Percentiles rank a stretch among this genome's conserved stretches.
These are phyloP conservation scores for Coccinonectria pachysandricola DNA, from an alignment of 2,329 filamentous ascomycete species.

Conservation along the genomic window DNA sequence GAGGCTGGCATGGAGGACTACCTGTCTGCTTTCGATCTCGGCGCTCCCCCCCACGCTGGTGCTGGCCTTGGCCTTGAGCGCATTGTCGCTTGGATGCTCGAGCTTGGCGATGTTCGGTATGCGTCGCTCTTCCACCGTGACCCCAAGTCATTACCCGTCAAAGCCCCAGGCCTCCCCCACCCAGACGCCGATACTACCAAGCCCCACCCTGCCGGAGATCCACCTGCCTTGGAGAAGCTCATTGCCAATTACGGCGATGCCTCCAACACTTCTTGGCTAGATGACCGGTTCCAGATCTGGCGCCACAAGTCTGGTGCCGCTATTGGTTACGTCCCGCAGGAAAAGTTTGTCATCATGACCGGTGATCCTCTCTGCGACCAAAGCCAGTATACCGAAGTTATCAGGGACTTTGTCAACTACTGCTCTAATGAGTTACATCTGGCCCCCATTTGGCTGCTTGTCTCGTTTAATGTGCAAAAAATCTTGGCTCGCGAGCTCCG, in stretches of 20 bases:
- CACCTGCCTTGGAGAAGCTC: conserved; percentile 72
- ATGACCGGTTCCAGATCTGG: conserved; percentile 82
- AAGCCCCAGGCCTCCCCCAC: conserved; percentile 59
- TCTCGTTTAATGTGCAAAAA: conserved; percentile 68
- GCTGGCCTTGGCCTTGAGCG: conserved; percentile 86
- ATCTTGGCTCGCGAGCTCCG: conserved; percentile 70
- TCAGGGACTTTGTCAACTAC: conserved; percentile 64
- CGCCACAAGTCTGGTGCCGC: conserved; percentile 77
- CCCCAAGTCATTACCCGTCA: conserved; percentile 72
- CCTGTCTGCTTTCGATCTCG: conserved; percentile 77
- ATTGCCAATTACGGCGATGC: conserved; percentile 95
- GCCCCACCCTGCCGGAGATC: conserved; percentile 36
- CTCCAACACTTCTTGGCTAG: conserved; percentile 87
- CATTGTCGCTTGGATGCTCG: conserved; percentile 74
- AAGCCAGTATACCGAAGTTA: conserved; percentile 64
- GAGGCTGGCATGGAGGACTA: conserved; percentile 85
- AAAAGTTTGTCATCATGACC: conserved; percentile 71
- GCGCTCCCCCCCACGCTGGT: conserved; percentile 79
- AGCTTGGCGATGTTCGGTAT: conserved; percentile 80
- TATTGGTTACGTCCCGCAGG: conserved; percentile 69
- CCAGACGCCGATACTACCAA: conserved; percentile 71
- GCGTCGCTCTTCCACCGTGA: conserved; percentile 82
- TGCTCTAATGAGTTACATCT: conserved; percentile 58
- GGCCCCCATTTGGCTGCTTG: conserved; percentile 82
- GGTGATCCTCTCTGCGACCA: conserved; percentile 80